phyloP scores from a whole-genome alignment of 106 monocot species.

The Dioscorea alata region DNA sequence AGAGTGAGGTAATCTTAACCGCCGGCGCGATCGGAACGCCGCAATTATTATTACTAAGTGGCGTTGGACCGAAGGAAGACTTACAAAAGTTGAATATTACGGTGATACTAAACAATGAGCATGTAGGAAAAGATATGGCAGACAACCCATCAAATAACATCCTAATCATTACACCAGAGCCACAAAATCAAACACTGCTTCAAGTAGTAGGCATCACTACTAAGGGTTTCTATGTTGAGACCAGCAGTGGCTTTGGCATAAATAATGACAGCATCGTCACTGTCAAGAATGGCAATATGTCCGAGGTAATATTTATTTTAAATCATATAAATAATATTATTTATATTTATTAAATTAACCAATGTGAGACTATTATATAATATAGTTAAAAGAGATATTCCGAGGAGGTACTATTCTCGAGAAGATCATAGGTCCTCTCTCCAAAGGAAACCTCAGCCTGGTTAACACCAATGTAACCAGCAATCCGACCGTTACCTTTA shows the following conservation, averaged over 20 bases:
- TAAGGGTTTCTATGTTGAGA: slow-evolving; percentile 73
- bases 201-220: slow-evolving; percentile 95
- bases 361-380: too few relatives aligned
- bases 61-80: slow-evolving; percentile 63
- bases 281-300: too few relatives aligned
- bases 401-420: slow-evolving; percentile 9
- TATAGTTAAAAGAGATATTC: too few relatives aligned
- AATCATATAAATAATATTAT: too few relatives aligned
- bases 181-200: slow-evolving; percentile 69
- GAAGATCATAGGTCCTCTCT: slow-evolving; percentile 24
- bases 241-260: slow-evolving; percentile 62
- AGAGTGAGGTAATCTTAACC: slow-evolving; percentile 67
- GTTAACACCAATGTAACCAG: slow-evolving; percentile 4
- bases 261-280: too few relatives aligned
- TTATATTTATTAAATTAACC: too few relatives aligned
- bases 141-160: slow-evolving; percentile 94
- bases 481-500: slow-evolving; percentile 28
- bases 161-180: slow-evolving; percentile 63
- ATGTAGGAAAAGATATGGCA: slow-evolving; percentile 71
- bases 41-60: slow-evolving; percentile 80
- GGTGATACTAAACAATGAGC: slow-evolving; percentile 40
- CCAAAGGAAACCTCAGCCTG: slow-evolving; percentile 21
- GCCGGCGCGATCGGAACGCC: slow-evolving; percentile 83
- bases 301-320: too few relatives aligned
- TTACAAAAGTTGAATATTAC: slow-evolving; percentile 43